Percentiles rank a stretch among this genome's conserved stretches.
Conservation (phyloP, 202 grass and related monocot genomes). For the Setaria italica region DNA sequence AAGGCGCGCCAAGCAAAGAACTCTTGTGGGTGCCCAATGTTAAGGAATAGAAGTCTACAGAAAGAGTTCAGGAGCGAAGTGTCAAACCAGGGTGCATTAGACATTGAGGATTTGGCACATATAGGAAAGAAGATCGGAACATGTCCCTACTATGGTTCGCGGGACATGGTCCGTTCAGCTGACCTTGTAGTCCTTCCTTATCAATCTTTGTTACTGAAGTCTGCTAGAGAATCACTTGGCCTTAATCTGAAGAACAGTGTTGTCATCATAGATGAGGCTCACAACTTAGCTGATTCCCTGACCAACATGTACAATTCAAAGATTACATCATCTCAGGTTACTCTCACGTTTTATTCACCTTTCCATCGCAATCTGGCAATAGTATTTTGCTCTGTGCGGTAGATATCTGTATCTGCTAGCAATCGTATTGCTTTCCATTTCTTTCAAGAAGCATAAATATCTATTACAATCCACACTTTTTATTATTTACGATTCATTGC, state of each 20-base stretch:
- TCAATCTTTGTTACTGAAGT: slow-evolving; percentile 81
- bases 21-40: slow-evolving; percentile 84
- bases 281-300: slow-evolving; percentile 83
- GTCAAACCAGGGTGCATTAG: slow-evolving; percentile 59
- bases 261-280: slow-evolving; percentile 96
- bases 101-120: slow-evolving; percentile 82
- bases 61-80: slow-evolving; percentile 77
- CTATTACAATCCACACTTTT: neutral
- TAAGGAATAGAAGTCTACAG: slow-evolving; percentile 68
- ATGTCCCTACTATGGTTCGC: slow-evolving; percentile 85
- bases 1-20: slow-evolving; percentile 53
- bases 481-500: slow-evolving; percentile 2
- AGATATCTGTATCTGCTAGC: slow-evolving; percentile 13
- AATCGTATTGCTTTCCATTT: slow-evolving; percentile 34
- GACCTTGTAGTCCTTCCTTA: slow-evolving; percentile 92
- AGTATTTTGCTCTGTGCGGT: slow-evolving; percentile 11
- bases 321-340: slow-evolving; percentile 69
- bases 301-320: slow-evolving; percentile 95
- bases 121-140: slow-evolving; percentile 84
- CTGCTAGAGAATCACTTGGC: slow-evolving; percentile 90
- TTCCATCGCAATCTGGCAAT: slow-evolving; percentile 6
- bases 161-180: slow-evolving; percentile 72
- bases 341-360: slow-evolving; percentile 10
- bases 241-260: slow-evolving; percentile 87
- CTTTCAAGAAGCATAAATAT: neutral